Base-by-base conservation (phyloP, 2,329 filamentous ascomycete genomes). In the Gnomoniopsis smithogilvyi region DNA sequence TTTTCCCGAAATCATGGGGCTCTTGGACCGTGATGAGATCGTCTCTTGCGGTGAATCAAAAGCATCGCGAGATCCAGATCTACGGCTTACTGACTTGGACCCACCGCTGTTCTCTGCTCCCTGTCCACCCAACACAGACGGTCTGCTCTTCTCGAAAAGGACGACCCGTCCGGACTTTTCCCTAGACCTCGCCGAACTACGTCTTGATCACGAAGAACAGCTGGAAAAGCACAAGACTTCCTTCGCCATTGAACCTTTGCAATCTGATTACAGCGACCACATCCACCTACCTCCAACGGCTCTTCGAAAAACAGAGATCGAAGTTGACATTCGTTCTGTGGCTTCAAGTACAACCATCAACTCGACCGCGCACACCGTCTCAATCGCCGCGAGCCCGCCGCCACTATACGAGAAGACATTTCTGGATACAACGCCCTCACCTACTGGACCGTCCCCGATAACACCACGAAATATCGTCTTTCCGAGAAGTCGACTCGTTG, bases 31-130 rank as follows among this genome's bases (percentile, higher is more conserved):
- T 33, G 33, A 48, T 26, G 59, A 51, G 55, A 50, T 58, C 43
- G 43, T 49, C 43, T 38, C 48, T 43, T 33, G 48, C 33, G 50
- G 51, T 43, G 33, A 54, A 46, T 33, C 57, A 57, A 54, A 58
- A 59, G 19, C 50, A 30, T 48, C 30, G 45, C 52, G 51, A 51
- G 49, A 51, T 43, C 57, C 60, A 57, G 51, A 56, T 56, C 60
- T 60, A 56, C 54, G 33, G n/a, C 43, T 10, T 22, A 48, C 56
- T 51, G 49, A 51, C 51, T 49, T 24, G 41, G 60, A 50, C 57
- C 60, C 57, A 57, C 60, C 53, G 46, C 30, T 38, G 33, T 51
- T 54, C 19, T 56, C 53, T 34, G n/a, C 24, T 51, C 48, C 48
- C 19, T 51, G 8, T 34, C 17, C 48, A 11, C 8, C 15, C 7